These are phyloP conservation scores for Daldinia eschscholtzii DNA, from an alignment of 2,329 filamentous ascomycete genomes.

Conservation along the genomic window DNA sequence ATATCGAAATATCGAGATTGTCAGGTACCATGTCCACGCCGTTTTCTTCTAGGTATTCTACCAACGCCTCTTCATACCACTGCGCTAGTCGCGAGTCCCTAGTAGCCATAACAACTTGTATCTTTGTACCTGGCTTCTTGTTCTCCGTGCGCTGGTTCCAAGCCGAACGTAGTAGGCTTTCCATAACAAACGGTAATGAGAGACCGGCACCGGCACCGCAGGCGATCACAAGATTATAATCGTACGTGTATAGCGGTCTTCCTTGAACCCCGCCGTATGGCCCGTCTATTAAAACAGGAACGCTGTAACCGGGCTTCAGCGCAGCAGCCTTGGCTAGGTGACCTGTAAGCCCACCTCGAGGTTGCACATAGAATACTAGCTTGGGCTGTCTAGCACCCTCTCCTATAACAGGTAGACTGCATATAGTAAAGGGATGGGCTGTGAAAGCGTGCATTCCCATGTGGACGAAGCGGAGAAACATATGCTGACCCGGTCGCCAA, in stretches of 20 bases:
- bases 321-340: slow-evolving; percentile 57
- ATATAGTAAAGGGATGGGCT: slow-evolving; percentile 68
- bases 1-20: slow-evolving; percentile 43
- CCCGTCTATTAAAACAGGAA: slow-evolving; percentile 67
- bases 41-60: slow-evolving; percentile 44
- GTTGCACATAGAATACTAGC: slow-evolving; percentile 67
- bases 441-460: slow-evolving; percentile 60
- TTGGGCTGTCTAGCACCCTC: slow-evolving; percentile 49
- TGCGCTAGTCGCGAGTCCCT: slow-evolving; percentile 47
- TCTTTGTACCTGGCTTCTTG: slow-evolving; percentile 20
- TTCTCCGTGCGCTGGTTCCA: slow-evolving; percentile 20
- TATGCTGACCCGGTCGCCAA: slow-evolving; percentile 67
- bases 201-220: slow-evolving; percentile 70
- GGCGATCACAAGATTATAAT: slow-evolving; percentile 62
- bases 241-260: slow-evolving; percentile 55
- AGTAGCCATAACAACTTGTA: slow-evolving; percentile 50
- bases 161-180: slow-evolving; percentile 47
- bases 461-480: slow-evolving; percentile 66
- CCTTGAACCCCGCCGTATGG: slow-evolving; percentile 67
- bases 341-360: slow-evolving; percentile 63
- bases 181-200: slow-evolving; percentile 62
- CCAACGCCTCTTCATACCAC: slow-evolving; percentile 51
- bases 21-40: slow-evolving; percentile 35
- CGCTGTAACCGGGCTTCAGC: slow-evolving; percentile 53
- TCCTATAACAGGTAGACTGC: slow-evolving; percentile 58